Percentiles rank a stretch among this genome's conserved stretches.
Conservation (phyloP, 108 stramenopile species). For the Nitzschia sp. region DNA sequence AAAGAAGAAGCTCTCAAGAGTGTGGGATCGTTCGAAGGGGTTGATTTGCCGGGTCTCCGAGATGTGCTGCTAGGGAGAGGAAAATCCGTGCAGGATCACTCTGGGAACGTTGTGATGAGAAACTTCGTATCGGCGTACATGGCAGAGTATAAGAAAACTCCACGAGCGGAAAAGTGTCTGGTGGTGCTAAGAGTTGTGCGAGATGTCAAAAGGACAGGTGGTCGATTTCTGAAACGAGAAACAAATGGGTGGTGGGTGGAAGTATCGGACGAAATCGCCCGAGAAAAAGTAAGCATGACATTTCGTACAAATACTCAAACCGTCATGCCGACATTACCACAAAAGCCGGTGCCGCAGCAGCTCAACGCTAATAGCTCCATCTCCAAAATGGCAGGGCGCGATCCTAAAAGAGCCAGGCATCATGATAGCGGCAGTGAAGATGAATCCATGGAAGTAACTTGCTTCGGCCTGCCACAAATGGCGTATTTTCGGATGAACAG, state of each 20-base stretch:
- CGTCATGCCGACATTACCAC: neutral
- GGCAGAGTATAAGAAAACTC: neutral
- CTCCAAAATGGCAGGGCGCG: no score
- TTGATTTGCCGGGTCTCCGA: conserved; percentile 9
- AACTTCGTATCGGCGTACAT: neutral
- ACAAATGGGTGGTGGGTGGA: conserved; percentile 22
- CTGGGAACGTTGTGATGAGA: neutral
- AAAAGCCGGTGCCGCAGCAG: no score
- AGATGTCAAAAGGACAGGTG: neutral
- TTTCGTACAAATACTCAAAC: conserved; percentile 6
- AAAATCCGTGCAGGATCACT: conserved; percentile 20
- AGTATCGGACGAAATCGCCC: conserved; percentile 8
- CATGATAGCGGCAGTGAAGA: no score
- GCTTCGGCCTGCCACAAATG: no score
- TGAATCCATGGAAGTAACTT: no score
- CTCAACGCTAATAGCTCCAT: no score
- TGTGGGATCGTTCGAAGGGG: neutral
- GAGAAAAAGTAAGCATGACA: conserved; percentile 11
- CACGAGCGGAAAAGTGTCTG: neutral
- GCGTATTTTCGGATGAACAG: no score
- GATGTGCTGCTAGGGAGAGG: conserved; percentile 37
- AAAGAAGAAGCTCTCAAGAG: neutral
- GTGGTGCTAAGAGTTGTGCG: conserved; percentile 1
- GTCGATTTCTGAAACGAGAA: conserved; percentile 15
- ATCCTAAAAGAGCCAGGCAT: no score